phyloP scores from a whole-genome alignment of 2,329 filamentous ascomycete species.

The Alternaria metachromatica region DNA sequence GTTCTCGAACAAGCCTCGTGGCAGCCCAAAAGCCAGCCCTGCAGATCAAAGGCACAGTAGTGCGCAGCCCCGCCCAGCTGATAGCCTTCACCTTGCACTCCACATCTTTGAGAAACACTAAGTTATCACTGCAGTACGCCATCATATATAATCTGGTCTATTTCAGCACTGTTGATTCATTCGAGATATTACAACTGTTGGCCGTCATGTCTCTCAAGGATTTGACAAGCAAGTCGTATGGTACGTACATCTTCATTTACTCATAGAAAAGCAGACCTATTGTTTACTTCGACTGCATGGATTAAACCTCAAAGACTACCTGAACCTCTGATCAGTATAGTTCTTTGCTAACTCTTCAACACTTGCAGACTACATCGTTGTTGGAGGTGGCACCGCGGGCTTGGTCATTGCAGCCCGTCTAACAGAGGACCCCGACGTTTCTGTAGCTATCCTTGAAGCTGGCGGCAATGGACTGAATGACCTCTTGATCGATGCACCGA shows the following conservation, averaged over 20 bases:
- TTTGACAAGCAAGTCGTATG: slow-evolving; percentile 30
- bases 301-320: too few species aligned
- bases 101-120: neutral
- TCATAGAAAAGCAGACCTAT: neutral
- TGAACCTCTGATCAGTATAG: neutral
- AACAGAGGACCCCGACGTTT: slow-evolving; percentile 33
- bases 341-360: neutral
- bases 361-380: slow-evolving; percentile 25
- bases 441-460: slow-evolving; percentile 38
- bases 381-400: slow-evolving; percentile 41
- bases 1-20: neutral
- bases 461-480: slow-evolving; percentile 37
- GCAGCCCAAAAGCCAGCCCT: neutral
- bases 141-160: neutral
- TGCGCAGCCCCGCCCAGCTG: neutral
- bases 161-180: too few species aligned
- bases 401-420: slow-evolving; percentile 39
- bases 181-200: too few species aligned
- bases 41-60: neutral
- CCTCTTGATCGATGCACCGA: slow-evolving; percentile 36
- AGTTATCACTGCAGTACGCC: neutral
- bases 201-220: slow-evolving; percentile 31
- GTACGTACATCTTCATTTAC: neutral
- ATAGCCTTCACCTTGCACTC: neutral
- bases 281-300: neutral